These are phyloP conservation scores for Candida sonorensis DNA, from an alignment of 805 yeast genomes.

Conservation along the genomic window DNA sequence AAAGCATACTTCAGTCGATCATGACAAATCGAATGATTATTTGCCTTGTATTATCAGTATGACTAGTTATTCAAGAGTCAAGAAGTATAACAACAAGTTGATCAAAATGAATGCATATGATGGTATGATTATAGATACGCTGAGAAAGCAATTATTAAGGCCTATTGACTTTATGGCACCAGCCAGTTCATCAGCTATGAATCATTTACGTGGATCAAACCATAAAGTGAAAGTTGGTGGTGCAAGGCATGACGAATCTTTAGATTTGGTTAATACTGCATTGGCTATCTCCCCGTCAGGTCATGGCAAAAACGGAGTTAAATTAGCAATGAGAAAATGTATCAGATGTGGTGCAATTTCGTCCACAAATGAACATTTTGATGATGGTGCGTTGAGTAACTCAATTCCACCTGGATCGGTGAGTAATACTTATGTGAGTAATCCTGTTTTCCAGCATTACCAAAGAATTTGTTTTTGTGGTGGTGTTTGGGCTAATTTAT, in stretches of 20 bases:
- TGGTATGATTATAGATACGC: conserved; percentile 26
- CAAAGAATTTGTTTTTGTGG: conserved; percentile 77
- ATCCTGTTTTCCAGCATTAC: conserved; percentile 28
- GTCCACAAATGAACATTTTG: conserved; percentile 26
- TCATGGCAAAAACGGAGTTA: conserved; percentile 2
- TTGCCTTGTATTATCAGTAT: conserved; percentile 2
- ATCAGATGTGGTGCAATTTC: conserved; percentile 29
- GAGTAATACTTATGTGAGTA: conserved; percentile 21
- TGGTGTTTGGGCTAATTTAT: conserved; percentile 57
- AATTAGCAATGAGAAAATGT: conserved; percentile 23
- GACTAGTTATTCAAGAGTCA: conserved; percentile 19
- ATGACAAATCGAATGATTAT: neutral
- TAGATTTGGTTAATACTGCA: too few species aligned
- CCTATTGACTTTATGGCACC: conserved; percentile 19
- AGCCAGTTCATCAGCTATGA: neutral
- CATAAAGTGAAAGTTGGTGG: too few species aligned
- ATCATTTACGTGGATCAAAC: too few species aligned
- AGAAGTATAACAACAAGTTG: conserved; percentile 11
- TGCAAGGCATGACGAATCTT: neutral
- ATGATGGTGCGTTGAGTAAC: too few species aligned
- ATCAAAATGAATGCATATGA: conserved; percentile 16
- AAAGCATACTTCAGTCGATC: too few species aligned
- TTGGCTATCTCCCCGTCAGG: neutral
- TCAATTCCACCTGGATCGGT: conserved; percentile 1
- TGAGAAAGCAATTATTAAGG: conserved; percentile 25